phyloP scores from a whole-genome alignment of 441 rosid genomes.

The Pelargonium citronellum region DNA sequence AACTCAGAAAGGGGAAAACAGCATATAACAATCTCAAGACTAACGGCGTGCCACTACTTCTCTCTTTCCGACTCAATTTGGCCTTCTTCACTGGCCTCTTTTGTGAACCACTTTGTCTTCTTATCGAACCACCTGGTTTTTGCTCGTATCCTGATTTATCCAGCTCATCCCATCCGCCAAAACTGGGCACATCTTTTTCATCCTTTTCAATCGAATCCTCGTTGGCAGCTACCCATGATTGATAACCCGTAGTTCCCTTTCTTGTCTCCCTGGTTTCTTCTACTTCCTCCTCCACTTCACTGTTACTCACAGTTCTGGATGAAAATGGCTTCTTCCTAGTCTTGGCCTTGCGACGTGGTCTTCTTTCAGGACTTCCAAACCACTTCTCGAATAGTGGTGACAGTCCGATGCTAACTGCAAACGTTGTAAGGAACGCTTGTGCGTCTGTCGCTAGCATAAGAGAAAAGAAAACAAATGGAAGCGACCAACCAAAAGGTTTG shows the following conservation, averaged over 20 bases:
- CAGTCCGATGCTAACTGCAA: constrained; percentile 43
- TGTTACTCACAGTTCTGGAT: constrained; percentile 14
- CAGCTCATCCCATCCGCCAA: constrained; percentile 82
- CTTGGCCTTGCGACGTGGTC: constrained; percentile 27
- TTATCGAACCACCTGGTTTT: constrained; percentile 15
- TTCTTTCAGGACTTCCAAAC: constrained; percentile 26
- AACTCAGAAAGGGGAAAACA: constrained; percentile 64
- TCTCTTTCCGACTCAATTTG: constrained; percentile 32
- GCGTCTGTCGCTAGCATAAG: constrained; percentile 55
- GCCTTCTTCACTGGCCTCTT: constrained; percentile 22
- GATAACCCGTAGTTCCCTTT: constrained; percentile 26
- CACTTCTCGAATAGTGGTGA: constrained; percentile 38
- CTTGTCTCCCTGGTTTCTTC: constrained; percentile 23
- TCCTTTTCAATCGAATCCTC: constrained; percentile 26
- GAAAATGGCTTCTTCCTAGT: constrained; percentile 28
- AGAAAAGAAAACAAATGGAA: constrained; percentile 51
- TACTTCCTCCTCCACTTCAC: constrained; percentile 21
- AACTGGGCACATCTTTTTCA: constrained; percentile 21
- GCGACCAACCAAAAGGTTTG: constrained; percentile 62
- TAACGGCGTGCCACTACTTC: constrained; percentile 44
- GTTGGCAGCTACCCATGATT: constrained; percentile 30
- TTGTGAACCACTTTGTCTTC: constrained; percentile 16
- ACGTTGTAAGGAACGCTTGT: constrained; percentile 56
- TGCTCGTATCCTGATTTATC: constrained; percentile 24
- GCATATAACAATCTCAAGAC: constrained; percentile 65